Base-by-base conservation (phyloP, 164 flowering plant species). In the Berberis vulgaris region DNA sequence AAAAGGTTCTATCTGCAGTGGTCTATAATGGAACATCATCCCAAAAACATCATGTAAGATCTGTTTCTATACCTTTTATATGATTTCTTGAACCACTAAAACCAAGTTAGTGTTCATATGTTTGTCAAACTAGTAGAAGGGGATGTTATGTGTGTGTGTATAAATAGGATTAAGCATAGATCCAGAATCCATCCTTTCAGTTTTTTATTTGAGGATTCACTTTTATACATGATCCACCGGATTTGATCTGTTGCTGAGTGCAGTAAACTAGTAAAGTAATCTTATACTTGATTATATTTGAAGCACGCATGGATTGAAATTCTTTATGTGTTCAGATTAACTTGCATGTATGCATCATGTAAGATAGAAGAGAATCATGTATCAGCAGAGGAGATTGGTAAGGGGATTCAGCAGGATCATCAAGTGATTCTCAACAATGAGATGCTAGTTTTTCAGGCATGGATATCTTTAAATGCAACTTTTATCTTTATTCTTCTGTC, bases 21-120 rank as follows among this genome's bases (percentile, higher is more conserved):
- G 97, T 95, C 97, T 6, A 94, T 95, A 67, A 95, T 95, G 99
- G 90, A 87, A 77, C 97, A 89, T 78, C 89, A 95, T 71, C 99
- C 99, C 42, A 95, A 95, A 78, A 68, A 84, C 64, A 83, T 89
- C 70, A 91, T 91, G 99, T 95, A 82, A 71, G 87, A 59, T 66
- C 42, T 41, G 38, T 2, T 57, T 56, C 1, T 39, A 13, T 56
- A 40, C 8, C 8, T 38, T 54, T n/a, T 9, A 1, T 68, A 42
- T 55, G 26, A 54, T 52, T 11, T 60, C 3, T 45, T 65, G 55
- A 7, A 13, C 43, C 40, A 49, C 40, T 41, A 58, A 42, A 58
- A 43, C 11, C 4, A 41, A 26, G 26, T 26, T 26, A 26, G 26
- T 26, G 26, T 26, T 26, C 26, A 26, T 26, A 26, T 26, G 26